phyloP scores from a whole-genome alignment of 208 protist genomes.

The Leishmania amazonensis region DNA sequence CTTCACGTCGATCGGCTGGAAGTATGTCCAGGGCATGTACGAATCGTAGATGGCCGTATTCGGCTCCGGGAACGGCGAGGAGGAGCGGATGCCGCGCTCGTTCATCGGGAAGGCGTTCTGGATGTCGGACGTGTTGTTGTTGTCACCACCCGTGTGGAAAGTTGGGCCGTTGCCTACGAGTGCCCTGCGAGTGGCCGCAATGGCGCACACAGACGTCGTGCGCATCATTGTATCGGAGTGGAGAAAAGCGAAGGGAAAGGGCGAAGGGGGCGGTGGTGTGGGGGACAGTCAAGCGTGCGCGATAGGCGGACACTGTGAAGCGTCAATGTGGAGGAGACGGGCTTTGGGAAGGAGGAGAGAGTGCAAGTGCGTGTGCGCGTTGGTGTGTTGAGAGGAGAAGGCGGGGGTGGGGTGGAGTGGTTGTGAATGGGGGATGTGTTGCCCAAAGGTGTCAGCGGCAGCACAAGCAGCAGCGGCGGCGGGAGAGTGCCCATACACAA shows the following conservation, averaged over 20 bases:
- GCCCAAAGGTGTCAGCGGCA: background rate
- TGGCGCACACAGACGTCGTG: conserved; percentile 67
- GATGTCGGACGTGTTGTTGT: conserved; percentile 82
- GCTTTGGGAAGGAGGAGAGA: background rate
- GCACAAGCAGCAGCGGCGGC: conserved; percentile 2
- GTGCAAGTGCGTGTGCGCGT: background rate
- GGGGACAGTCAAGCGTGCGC: background rate
- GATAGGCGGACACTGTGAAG: background rate
- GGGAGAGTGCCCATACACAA: background rate
- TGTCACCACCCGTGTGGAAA: conserved; percentile 86
- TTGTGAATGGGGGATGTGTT: background rate
- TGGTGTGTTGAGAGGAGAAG: background rate
- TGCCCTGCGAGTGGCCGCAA: conserved; percentile 66
- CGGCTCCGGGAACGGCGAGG: conserved; percentile 86
- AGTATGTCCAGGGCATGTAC: conserved; percentile 91
- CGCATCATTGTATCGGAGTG: conserved; percentile 66
- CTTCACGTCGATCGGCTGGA: conserved; percentile 89
- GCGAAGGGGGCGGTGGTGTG: background rate
- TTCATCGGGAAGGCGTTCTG: conserved; percentile 84
- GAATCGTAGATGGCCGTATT: conserved; percentile 92
- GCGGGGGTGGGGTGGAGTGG: background rate
- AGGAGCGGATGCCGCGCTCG: conserved; percentile 88
- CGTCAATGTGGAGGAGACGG: conserved; percentile 9
- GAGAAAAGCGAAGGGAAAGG: background rate
- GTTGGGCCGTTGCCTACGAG: conserved; percentile 90